phyloP scores from a whole-genome alignment of 2,329 filamentous ascomycete species.

The Diplodia corticola region DNA sequence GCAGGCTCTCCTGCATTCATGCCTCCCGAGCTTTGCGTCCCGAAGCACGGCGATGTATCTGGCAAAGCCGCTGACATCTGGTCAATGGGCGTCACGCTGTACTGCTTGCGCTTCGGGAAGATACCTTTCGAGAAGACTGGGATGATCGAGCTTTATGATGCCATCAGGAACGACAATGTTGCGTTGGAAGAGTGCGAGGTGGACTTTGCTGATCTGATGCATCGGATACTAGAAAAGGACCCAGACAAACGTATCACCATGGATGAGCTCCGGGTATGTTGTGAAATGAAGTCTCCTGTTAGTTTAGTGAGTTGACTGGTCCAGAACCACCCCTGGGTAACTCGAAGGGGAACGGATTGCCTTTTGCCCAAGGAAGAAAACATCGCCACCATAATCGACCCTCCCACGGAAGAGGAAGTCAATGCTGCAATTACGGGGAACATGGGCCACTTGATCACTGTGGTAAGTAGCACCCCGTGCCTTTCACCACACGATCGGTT shows the following conservation, averaged over 20 bases:
- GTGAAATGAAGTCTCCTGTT: background rate
- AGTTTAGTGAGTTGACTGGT: background rate
- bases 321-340: constrained; percentile 92
- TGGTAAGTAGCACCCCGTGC: constrained; percentile 56
- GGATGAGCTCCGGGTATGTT: constrained; percentile 72
- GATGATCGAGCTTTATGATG: constrained; percentile 84
- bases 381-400: constrained; percentile 74
- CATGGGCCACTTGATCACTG: constrained; percentile 80
- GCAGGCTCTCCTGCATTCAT: constrained; percentile 94
- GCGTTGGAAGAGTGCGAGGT: constrained; percentile 63
- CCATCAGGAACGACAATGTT: constrained; percentile 73
- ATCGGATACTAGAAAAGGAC: constrained; percentile 77
- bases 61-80: constrained; percentile 92
- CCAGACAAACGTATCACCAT: constrained; percentile 81
- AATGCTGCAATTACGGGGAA: constrained; percentile 87
- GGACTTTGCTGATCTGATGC: constrained; percentile 73
- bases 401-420: constrained; percentile 86
- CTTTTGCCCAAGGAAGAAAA: constrained; percentile 84
- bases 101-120: constrained; percentile 83
- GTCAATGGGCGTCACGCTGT: constrained; percentile 97
- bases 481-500: too few relatives aligned
- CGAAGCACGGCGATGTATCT: constrained; percentile 81
- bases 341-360: constrained; percentile 72
- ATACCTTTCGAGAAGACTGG: constrained; percentile 81
- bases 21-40: constrained; percentile 86